phyloP scores from a whole-genome alignment of 805 yeast genomes.

The Wickerhamiella occidentalis region DNA sequence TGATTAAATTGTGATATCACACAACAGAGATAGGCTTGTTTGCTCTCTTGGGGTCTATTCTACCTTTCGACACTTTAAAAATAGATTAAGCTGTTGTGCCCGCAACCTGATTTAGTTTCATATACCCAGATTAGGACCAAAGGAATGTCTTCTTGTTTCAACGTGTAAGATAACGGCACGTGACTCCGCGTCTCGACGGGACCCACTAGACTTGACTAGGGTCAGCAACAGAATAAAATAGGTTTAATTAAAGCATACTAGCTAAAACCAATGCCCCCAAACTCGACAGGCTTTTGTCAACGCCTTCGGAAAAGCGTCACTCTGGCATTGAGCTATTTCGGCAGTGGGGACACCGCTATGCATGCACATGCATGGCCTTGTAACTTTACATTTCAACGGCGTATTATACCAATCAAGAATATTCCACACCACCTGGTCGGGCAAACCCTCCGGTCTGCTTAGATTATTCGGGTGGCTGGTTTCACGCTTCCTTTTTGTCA shows the following conservation, averaged over 20 bases:
- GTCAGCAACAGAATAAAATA: neutral
- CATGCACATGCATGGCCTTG: neutral
- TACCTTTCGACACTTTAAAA: neutral
- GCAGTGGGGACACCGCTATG: neutral
- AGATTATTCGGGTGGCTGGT: neutral
- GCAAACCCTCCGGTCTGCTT: neutral
- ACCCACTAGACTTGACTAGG: neutral
- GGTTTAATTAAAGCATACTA: too few species aligned
- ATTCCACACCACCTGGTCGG: neutral
- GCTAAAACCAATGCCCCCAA: too few species aligned
- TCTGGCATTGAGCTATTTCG: neutral
- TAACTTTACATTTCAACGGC: neutral
- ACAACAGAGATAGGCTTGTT: neutral
- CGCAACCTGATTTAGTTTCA: neutral
- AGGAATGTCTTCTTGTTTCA: neutral
- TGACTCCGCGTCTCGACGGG: neutral
- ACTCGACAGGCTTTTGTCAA: too few species aligned
- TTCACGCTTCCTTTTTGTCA: conserved; percentile 6
- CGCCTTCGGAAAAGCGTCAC: neutral
- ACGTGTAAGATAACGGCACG: neutral
- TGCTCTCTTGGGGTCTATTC: neutral
- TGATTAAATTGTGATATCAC: neutral
- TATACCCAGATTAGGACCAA: neutral
- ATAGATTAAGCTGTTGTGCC: neutral
- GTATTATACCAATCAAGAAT: neutral